These are phyloP conservation scores for Alnus glutinosa DNA, from an alignment of 306 rosid species.

Conservation along the genomic window DNA sequence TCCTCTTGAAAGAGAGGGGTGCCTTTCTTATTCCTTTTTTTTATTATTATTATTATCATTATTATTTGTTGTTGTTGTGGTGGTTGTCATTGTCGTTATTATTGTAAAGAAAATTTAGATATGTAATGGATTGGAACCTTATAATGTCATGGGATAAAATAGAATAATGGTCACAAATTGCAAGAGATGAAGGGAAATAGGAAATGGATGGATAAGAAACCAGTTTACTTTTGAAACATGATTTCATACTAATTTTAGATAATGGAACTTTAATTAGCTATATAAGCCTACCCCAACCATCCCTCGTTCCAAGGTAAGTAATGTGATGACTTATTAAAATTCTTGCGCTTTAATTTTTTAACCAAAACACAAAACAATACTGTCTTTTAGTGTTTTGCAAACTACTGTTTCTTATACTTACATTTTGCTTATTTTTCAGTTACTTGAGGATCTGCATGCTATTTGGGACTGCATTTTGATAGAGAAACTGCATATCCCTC, in stretches of 20 bases:
- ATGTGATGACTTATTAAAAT: not conserved
- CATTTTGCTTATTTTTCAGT: constrained; percentile 50
- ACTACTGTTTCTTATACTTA: constrained; percentile 13
- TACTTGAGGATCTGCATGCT: constrained; percentile 73
- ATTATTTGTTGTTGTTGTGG: not conserved
- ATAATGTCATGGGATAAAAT: not conserved
- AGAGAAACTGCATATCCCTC: constrained; percentile 78
- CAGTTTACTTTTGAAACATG: not conserved
- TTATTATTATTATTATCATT: not conserved
- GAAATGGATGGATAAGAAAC: constrained; percentile 1
- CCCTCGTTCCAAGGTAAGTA: not conserved
- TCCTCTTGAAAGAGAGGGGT: no score
- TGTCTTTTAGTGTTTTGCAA: not conserved
- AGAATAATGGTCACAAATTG: not conserved
- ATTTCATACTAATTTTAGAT: not conserved
- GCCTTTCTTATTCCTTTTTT: not conserved
- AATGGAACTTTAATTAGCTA: not conserved
- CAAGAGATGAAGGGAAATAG: not conserved
- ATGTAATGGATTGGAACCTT: not conserved
- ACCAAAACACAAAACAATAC: not conserved
- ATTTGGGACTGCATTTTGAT: constrained; percentile 95
- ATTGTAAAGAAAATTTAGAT: not conserved
- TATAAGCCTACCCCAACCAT: not conserved
- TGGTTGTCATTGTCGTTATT: not conserved
- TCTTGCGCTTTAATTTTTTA: not conserved